Percentiles rank a stretch among this genome's conserved stretches.
Evolutionary conservation across 768 basidiomycete species (phyloP).

Genomic region (Leucosporidium yakuticum): DNA sequence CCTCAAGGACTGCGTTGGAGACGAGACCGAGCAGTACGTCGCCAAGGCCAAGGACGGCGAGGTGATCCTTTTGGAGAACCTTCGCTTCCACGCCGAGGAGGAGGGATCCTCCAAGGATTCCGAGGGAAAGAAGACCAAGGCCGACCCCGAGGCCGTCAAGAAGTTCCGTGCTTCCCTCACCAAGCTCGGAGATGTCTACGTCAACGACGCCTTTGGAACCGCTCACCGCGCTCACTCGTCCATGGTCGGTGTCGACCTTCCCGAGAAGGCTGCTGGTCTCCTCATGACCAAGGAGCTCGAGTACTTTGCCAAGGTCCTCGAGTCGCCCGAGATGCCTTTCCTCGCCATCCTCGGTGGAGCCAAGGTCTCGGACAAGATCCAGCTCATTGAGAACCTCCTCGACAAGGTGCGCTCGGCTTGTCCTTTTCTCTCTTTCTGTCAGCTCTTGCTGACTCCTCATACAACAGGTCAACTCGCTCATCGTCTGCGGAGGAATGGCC

Average conservation of each 20-base stretch:
- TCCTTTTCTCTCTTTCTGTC: background rate
- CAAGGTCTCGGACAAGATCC: slow-evolving; percentile 98
- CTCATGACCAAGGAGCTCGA: slow-evolving; percentile 98
- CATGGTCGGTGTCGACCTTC: slow-evolving; percentile 93
- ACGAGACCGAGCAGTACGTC: slow-evolving; percentile 73
- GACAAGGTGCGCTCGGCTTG: slow-evolving; percentile 66
- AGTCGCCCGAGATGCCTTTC: slow-evolving; percentile 90
- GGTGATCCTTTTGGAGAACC: slow-evolving; percentile 90
- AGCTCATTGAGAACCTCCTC: slow-evolving; percentile 96
- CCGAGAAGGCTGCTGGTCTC: slow-evolving; percentile 88
- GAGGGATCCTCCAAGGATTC: slow-evolving; percentile 91
- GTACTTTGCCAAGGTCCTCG: slow-evolving; percentile 95
- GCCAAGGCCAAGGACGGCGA: slow-evolving; percentile 53
- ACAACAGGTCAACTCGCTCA: slow-evolving; percentile 78
- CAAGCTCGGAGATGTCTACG: slow-evolving; percentile 84
- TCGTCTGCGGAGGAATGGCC: slow-evolving; percentile 97
- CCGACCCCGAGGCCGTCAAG: slow-evolving; percentile 70
- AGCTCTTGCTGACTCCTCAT: slow-evolving; percentile 2
- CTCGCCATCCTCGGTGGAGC: slow-evolving; percentile 96
- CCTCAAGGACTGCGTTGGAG: slow-evolving; percentile 75
- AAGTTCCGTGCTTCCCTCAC: slow-evolving; percentile 84
- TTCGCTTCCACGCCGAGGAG: slow-evolving; percentile 97
- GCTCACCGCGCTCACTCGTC: slow-evolving; percentile 97
- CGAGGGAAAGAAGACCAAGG: slow-evolving; percentile 91
- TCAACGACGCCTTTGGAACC: slow-evolving; percentile 98